A percentile compares a stretch with the other conserved stretches of the same genome.
Conservation (phyloP, 1,284 basidiomycete species). For the Quambalaria eucalypti region DNA sequence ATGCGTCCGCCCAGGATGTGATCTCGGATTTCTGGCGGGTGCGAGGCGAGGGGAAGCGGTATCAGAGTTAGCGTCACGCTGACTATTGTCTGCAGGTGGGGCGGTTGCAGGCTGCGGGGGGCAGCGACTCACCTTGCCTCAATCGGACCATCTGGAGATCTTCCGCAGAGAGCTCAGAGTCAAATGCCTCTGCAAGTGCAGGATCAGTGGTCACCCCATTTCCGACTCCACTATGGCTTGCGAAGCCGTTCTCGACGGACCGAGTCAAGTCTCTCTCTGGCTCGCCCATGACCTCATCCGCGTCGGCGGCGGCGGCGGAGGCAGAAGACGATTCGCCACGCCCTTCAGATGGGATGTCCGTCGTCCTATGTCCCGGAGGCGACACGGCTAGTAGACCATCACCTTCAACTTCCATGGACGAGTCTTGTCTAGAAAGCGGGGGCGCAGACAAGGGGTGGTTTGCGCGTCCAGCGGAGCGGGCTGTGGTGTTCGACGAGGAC, state of each 20-base stretch:
- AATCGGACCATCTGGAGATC: conserved; percentile 5
- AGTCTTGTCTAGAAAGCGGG: conserved; percentile 29
- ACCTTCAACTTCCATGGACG: conserved; percentile 14
- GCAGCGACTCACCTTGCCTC: conserved; percentile 13
- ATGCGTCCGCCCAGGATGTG: conserved; percentile 63
- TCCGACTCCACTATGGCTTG: background rate
- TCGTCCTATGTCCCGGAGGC: background rate
- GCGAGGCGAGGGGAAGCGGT: background rate
- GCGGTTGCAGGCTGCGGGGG: too few species aligned
- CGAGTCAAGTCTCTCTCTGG: too few species aligned
- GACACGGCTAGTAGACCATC: background rate
- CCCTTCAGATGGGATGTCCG: too few species aligned
- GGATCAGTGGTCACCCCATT: conserved; percentile 12
- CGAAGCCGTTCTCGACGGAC: too few species aligned
- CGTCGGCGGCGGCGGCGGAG: too few species aligned
- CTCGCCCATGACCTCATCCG: background rate
- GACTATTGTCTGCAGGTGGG: too few species aligned
- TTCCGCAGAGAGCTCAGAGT: conserved; percentile 2
- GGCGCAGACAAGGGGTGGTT: conserved; percentile 27
- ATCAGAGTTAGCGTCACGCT: conserved; percentile 3
- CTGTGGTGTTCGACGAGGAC: background rate
- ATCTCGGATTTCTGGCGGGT: conserved; percentile 59
- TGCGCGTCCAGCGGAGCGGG: too few species aligned
- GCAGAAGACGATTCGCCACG: too few species aligned
- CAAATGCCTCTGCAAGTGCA: conserved; percentile 9